phyloP scores from a whole-genome alignment of 108 stramenopile genomes.

The Fragilariopsis cylindrus region DNA sequence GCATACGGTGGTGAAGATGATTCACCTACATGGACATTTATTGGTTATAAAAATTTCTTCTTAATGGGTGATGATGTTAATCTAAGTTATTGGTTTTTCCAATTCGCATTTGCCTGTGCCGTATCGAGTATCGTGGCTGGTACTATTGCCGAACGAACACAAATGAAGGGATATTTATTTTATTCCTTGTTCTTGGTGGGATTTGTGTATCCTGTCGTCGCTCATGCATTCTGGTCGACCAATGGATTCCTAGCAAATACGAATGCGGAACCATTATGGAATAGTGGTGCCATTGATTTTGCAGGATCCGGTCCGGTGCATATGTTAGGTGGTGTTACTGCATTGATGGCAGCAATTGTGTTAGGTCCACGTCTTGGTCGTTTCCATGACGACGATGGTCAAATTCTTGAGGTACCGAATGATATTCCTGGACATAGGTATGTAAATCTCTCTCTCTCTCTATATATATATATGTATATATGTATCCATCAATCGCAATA shows the following conservation, averaged over 20 bases:
- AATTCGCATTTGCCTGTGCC: constrained; percentile 87
- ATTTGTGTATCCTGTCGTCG: constrained; percentile 87
- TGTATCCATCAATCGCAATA: constrained; percentile 55
- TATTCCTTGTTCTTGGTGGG: constrained; percentile 76
- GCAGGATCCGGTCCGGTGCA: constrained; percentile 92
- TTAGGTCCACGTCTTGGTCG: constrained; percentile 85
- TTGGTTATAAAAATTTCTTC: constrained; percentile 50
- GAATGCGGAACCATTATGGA: constrained; percentile 51
- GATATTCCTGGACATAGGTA: constrained; percentile 63
- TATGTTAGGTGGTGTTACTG: constrained; percentile 85
- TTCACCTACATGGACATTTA: constrained; percentile 25
- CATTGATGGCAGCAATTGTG: constrained; percentile 72
- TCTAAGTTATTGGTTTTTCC: constrained; percentile 69
- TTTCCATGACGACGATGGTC: constrained; percentile 77
- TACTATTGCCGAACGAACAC: constrained; percentile 87
- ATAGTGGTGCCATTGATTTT: constrained; percentile 83
- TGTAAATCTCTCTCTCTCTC: no score
- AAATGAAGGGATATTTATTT: constrained; percentile 81
- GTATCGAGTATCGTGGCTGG: constrained; percentile 90
- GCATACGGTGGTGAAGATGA: constrained; percentile 58
- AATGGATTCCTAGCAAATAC: constrained; percentile 69
- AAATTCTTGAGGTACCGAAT: constrained; percentile 55
- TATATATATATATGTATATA: not conserved
- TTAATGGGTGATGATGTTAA: constrained; percentile 67
- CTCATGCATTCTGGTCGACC: constrained; percentile 74